Evolutionary conservation across 2,329 filamentous ascomycete species (phyloP), one percentile per base, ranked within the genome.

Genomic region (Trichoderma harzianum): DNA sequence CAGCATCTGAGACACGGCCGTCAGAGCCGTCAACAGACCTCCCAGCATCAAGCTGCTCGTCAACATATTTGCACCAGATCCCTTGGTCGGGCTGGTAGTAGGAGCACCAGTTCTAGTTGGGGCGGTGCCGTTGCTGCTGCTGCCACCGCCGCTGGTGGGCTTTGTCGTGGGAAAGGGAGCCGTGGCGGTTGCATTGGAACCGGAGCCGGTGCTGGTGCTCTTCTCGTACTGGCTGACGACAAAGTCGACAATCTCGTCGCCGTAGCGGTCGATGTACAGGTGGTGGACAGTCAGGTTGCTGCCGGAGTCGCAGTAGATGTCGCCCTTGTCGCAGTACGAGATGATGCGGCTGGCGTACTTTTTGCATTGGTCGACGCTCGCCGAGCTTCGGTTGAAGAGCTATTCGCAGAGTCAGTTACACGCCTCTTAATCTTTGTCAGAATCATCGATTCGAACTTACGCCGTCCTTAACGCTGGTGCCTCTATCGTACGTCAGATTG

Each of bases 301-400:
- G 47, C 83, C 83, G 8, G 53, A 3, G 74, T 81, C 82, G 75
- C 82, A 84, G 76, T 82, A 84, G 18, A 77, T 72, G 72, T 85
- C 84, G 62, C 82, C 82, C 0, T 74, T 78, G 76, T 84, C 83
- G 76, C 83, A 84, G 76, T 80, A 84, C 4, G 82, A 83, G 58
- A 79, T 76, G 58, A 84, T 75, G 39, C 79, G 79, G 74, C 78
- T 73, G 69, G 76, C 75, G 74, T 82, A 82, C 43, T 77, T 74
- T 72, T 81, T 76, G 77, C 83, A 84, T 16, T 76, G 75, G 43
- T 76, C 77, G 57, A 77, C 74, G 70, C 82, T 62, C 57, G 55
- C 39, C 3, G 39, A 76, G n/a, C 78, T 75, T 55, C 83, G 82
- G 39, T 74, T 62, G 72, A 84, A 83, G 66, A 83, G 24, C 51